phyloP scores from a whole-genome alignment of 768 basidiomycete genomes.

The Rhizopogon sp. region DNA sequence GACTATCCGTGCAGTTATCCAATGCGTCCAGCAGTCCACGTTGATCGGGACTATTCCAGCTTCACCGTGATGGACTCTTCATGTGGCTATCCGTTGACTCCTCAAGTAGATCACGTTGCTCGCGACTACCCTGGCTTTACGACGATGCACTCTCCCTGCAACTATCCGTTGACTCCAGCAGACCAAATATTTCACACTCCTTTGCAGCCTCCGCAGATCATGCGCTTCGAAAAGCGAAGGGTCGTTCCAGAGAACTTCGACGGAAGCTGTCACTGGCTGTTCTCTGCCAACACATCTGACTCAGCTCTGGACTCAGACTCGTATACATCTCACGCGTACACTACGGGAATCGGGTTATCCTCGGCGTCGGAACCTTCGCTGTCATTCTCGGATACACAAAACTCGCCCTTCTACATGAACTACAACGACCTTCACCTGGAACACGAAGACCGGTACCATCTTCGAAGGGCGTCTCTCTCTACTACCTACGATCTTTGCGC shows the following conservation, averaged over 20 bases:
- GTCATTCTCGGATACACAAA: not conserved
- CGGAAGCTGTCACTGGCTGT: conserved; percentile 16
- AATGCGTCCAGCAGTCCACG: not conserved
- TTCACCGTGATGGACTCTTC: not conserved
- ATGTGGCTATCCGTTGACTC: no score
- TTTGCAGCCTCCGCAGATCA: conserved; percentile 18
- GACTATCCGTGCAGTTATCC: no score
- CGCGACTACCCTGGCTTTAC: conserved; percentile 8
- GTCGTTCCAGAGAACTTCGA: not conserved
- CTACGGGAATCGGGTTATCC: not conserved
- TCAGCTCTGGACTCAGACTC: not conserved
- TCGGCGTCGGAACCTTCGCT: no score
- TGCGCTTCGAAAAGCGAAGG: conserved; percentile 12
- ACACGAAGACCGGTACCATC: conserved; percentile 7
- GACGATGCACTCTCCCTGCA: conserved; percentile 1
- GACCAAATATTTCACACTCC: conserved; percentile 27
- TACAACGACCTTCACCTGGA: not conserved
- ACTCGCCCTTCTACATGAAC: not conserved
- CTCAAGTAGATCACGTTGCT: conserved; percentile 4
- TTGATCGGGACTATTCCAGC: conserved; percentile 8
- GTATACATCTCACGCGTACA: not conserved
- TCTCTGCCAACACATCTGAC: conserved; percentile 7
- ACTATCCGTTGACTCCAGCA: conserved; percentile 15
- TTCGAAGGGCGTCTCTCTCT: conserved; percentile 7
- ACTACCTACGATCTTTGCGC: not conserved